Conservation (phyloP, 2,329 filamentous ascomycete species). For the Endothia cerciana region DNA sequence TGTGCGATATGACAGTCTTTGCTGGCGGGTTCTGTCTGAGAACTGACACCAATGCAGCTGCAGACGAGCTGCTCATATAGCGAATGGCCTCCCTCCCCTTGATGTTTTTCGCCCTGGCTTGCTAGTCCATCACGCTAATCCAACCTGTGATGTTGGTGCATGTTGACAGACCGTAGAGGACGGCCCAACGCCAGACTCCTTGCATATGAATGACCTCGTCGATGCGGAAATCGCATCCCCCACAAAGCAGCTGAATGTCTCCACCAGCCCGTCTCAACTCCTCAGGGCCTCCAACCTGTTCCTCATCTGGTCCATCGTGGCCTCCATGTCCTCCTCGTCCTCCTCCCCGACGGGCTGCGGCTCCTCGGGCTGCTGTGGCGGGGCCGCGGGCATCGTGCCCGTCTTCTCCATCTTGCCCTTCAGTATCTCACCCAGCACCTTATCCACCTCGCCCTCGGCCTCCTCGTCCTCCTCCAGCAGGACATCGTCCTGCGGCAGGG, state of each 20-base stretch:
- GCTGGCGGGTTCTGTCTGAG: neutral
- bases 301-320: constrained; percentile 92
- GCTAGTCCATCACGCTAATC: constrained; percentile 3
- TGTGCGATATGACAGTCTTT: neutral
- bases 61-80: neutral
- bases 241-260: neutral
- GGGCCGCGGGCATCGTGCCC: constrained; percentile 56
- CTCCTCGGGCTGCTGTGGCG: constrained; percentile 56
- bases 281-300: constrained; percentile 87
- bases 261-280: constrained; percentile 60
- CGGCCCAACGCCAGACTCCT: constrained; percentile 26
- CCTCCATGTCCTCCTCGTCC: constrained; percentile 85
- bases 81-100: neutral
- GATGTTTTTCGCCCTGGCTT: neutral
- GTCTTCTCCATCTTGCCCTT: constrained; percentile 77
- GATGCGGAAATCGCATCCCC: neutral
- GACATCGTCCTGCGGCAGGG: constrained; percentile 74
- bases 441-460: constrained; percentile 82
- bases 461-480: constrained; percentile 75
- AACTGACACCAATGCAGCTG: neutral
- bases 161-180: constrained; percentile 17
- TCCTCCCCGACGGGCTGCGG: constrained; percentile 62
- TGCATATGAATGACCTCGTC: constrained; percentile 24
- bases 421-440: constrained; percentile 87
- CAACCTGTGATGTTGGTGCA: neutral